phyloP scores from a whole-genome alignment of 2,329 filamentous ascomycete species.

The Clarireedia homoeocarpa region DNA sequence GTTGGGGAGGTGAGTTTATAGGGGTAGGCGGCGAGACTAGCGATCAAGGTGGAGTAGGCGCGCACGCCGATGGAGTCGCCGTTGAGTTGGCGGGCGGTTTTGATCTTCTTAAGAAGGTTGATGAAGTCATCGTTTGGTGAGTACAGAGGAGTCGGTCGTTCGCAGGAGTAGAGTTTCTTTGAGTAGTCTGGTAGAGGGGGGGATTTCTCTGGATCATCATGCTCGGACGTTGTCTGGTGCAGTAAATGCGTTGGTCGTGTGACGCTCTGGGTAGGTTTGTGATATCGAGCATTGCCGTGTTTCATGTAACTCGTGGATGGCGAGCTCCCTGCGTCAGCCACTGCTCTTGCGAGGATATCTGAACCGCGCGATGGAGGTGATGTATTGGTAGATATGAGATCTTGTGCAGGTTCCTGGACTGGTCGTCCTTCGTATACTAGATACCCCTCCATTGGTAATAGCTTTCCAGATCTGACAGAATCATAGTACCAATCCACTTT shows the following conservation, averaged over 20 bases:
- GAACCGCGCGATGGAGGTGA: neutral
- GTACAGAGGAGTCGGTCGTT: slow-evolving; percentile 63
- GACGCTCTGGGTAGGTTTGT: slow-evolving; percentile 3
- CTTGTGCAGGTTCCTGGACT: slow-evolving; percentile 2
- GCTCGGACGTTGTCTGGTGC: slow-evolving; percentile 69
- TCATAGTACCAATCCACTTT: slow-evolving; percentile 51
- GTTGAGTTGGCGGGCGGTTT: slow-evolving; percentile 59
- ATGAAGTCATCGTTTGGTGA: slow-evolving; percentile 73
- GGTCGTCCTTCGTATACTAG: slow-evolving; percentile 44
- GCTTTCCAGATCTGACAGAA: slow-evolving; percentile 36
- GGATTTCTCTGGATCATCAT: slow-evolving; percentile 50
- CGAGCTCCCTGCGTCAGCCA: slow-evolving; percentile 11
- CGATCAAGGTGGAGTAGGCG: slow-evolving; percentile 83
- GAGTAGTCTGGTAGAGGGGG: slow-evolving; percentile 63
- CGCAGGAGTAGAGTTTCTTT: slow-evolving; percentile 66
- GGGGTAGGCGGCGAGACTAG: slow-evolving; percentile 75
- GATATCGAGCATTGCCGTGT: slow-evolving; percentile 12
- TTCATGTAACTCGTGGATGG: slow-evolving; percentile 15
- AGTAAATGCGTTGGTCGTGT: slow-evolving; percentile 40
- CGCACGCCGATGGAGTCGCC: slow-evolving; percentile 73
- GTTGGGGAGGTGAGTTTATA: slow-evolving; percentile 25
- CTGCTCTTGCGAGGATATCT: slow-evolving; percentile 20
- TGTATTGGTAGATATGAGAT: neutral
- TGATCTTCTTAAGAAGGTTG: slow-evolving; percentile 64
- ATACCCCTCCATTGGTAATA: slow-evolving; percentile 44